Evolutionary conservation across 345 rosid species (phyloP), one percentile per base, ranked within the genome.

Genomic region (Salix exigua): DNA sequence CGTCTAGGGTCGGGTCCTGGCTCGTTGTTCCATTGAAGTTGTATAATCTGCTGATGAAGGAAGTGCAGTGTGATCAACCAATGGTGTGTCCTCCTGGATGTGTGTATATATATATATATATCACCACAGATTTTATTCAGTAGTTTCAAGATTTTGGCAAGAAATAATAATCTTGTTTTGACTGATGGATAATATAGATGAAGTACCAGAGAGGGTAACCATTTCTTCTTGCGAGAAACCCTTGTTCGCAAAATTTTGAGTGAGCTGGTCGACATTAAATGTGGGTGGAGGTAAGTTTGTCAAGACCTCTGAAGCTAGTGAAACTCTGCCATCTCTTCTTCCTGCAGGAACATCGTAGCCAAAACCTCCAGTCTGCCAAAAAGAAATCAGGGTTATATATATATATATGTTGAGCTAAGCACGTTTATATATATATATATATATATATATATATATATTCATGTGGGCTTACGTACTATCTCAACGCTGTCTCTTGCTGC

Each of bases 251-350:
- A 80, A 75, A 30, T 10, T 50, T 21, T 31, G 73, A 31, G 76
- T 75, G 62, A 75, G 73, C 7, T 75, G 70, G n/a, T 18, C n/a
- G 46, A 75, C 73, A 28, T 38, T 66, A 7, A 33, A 60, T 5
- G 65, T 40, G 2, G 76, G 79, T 9, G 69, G 12, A 53, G 79
- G 79, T 30, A 80, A 31, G 76, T 80, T 66, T 40, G 79, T 38
- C 0, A 33, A 12, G 6, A 76, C 26, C 13, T 88, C 90, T 0
- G 87, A 84, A 23, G 87, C 85, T 2, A 66, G 17, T 9, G 94
- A 90, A 74, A 78, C 76, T 78, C 68, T 82, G 3, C 91, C 94
- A 26, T 90, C 94, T 80, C 87, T 88, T 82, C 91, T 85, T 65
- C 91, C 94, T 0, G 88, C 87, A 2, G 88, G 91, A 33, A 90